phyloP scores from a whole-genome alignment of 257 asterid species.

The Solanum lycopersicoides region DNA sequence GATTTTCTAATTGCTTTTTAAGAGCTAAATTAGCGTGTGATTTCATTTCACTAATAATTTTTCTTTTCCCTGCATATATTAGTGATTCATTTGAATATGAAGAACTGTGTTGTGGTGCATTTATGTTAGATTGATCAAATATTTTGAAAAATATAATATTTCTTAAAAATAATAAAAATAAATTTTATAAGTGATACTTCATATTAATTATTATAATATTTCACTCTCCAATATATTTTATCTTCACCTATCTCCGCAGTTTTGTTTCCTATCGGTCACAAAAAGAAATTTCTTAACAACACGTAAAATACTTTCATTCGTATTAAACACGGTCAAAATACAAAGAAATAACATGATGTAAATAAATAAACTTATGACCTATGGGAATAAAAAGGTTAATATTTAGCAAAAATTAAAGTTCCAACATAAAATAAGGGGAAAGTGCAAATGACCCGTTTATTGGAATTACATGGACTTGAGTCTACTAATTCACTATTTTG shows the following conservation, averaged over 20 bases:
- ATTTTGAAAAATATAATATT: no score
- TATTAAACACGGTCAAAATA: no score
- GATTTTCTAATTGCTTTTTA: neutral
- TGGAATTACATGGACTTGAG: no score
- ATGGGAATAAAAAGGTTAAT: neutral
- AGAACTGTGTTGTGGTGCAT: neutral
- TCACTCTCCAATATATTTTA: neutral
- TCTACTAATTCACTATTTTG: no score
- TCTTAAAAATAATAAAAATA: neutral
- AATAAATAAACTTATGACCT: no score
- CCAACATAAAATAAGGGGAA: neutral
- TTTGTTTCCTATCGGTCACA: no score
- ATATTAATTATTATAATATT: no score
- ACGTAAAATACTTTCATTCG: fast-evolving
- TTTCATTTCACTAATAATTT: neutral
- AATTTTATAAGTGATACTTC: no score
- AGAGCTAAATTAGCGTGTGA: neutral
- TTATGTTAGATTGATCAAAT: neutral
- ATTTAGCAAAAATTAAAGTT: neutral
- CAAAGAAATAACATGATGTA: neutral
- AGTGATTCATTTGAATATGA: neutral
- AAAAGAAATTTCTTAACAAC: no score
- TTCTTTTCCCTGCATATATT: neutral
- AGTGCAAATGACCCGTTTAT: no score
- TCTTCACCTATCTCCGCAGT: no score